Percentiles rank a stretch among this genome's conserved stretches.
These are phyloP conservation scores for Pythium periplocum DNA, from an alignment of 352 stramenopile species.

Conservation along the genomic window DNA sequence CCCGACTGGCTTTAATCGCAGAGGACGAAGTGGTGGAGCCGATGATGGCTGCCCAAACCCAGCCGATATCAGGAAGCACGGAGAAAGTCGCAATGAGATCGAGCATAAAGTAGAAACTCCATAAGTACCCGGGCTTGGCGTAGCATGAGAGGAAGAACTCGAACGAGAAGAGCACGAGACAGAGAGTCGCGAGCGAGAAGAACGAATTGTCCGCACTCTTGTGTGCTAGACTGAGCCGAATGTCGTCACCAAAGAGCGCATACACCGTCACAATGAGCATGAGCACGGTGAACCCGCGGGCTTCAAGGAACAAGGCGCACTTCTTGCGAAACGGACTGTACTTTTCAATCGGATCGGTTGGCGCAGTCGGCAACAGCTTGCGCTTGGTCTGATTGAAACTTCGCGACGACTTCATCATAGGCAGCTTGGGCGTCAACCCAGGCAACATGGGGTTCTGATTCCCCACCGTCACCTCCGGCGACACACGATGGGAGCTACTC, in stretches of 20 bases:
- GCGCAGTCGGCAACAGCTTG: conserved; percentile 13
- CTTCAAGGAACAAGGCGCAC: conserved; percentile 59
- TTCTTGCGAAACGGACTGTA: conserved; percentile 31
- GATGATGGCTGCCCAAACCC: conserved; percentile 73
- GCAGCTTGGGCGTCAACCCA: conserved; percentile 55
- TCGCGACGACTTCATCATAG: conserved; percentile 31
- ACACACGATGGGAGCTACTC: conserved; percentile 51
- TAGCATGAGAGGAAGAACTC: conserved; percentile 86
- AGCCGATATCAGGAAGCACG: conserved; percentile 81
- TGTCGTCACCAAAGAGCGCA: conserved; percentile 90
- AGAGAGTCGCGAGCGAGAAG: conserved; percentile 79
- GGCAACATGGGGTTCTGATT: conserved; percentile 33
- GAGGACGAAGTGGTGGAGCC: conserved; percentile 32
- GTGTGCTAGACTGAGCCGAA: conserved; percentile 75
- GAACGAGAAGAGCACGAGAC: conserved; percentile 82
- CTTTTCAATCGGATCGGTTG: conserved; percentile 33
- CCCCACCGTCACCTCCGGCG: conserved; percentile 66
- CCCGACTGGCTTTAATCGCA: conserved; percentile 64
- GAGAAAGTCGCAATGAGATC: conserved; percentile 85
- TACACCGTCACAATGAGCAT: conserved; percentile 92
- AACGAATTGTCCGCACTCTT: conserved; percentile 78
- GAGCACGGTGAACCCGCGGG: conserved; percentile 61
- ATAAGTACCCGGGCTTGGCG: conserved; percentile 67
- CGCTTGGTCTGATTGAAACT: conserved; percentile 12
- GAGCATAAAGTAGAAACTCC: conserved; percentile 91